Conservation (phyloP, 306 rosid genomes). For the Fragaria vesca region DNA sequence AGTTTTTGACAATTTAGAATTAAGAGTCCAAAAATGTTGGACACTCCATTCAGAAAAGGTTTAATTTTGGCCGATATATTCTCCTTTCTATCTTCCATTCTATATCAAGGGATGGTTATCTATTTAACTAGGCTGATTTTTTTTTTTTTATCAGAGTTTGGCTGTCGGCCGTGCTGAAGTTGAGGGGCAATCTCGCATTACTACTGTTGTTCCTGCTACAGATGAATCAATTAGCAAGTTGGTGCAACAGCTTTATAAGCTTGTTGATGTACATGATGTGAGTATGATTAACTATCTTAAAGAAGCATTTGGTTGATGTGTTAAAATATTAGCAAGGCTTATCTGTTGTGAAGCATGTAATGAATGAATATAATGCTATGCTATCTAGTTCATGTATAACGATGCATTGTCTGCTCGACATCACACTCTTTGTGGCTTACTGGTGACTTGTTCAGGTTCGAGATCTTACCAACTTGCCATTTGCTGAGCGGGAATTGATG, state of each 20-base stretch:
- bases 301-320: slow-evolving; percentile 18
- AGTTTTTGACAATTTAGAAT: neutral
- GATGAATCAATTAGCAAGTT: slow-evolving; percentile 73
- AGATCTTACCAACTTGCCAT: slow-evolving; percentile 75
- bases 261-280: slow-evolving; percentile 69
- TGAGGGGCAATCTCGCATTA: slow-evolving; percentile 81
- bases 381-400: neutral
- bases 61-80: slow-evolving; percentile 3
- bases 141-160: slow-evolving; percentile 60
- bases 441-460: slow-evolving; percentile 46
- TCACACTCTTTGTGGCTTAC: neutral
- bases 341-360: neutral
- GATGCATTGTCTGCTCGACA: neutral
- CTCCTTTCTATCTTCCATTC: neutral
- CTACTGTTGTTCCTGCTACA: slow-evolving; percentile 89
- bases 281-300: slow-evolving; percentile 28
- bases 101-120: slow-evolving; percentile 15
- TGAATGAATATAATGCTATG: slow-evolving; percentile 10
- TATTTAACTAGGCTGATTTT: slow-evolving; percentile 18
- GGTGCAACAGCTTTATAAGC: slow-evolving; percentile 80
- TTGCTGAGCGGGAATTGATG: slow-evolving; percentile 86
- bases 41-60: neutral
- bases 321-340: slow-evolving; percentile 20
- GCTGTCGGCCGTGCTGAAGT: slow-evolving; percentile 86
- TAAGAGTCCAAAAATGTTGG: neutral